Evolutionary conservation across 2,329 filamentous ascomycete species (phyloP), one percentile per base, ranked within the genome.

Genomic region (Cytospora schulzeri): DNA sequence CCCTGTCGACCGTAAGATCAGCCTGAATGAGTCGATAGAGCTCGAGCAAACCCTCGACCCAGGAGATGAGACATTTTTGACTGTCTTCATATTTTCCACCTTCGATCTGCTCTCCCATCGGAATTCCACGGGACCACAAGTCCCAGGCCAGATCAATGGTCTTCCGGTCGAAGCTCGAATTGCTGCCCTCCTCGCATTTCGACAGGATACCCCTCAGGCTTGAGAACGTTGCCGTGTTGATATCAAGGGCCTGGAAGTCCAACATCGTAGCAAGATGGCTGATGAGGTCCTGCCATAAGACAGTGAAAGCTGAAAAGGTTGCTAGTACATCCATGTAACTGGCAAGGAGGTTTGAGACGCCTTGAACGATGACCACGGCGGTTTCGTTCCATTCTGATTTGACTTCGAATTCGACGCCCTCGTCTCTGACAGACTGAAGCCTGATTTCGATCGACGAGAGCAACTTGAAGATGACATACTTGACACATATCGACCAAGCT

Each of bases 41-140:
- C 70, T 95, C 89, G 63, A 87, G 81, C 50, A 95, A 85, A 1
- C 90, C 84, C 26, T 88, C 84, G 1, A 95, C 85, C 77, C 97
- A 97, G n/a, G 93, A 91, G 33, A 91, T 79, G n/a, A 94, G 84
- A 14, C 91, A 93, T 63, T 89, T 88, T 73, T 97, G 92, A 69
- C 95, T 96, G 67, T 91, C 85, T 2, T 78, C 77, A 0, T 80
- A 76, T 57, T 81, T 81, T 48, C 83, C 78, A 17, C 78, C 71
- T 22, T 76, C 72, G 15, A 76, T 72, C 38, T 77, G 70, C 35
- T 77, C 77, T 1, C 80, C 76, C 3, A 81, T 76, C 0, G 89
- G 88, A n/a, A 90, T 81, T 1, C 85, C 85, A 48, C 85, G 80
- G 19, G 85, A 85, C 91, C 91, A 93, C 5, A 93, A 75, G 33